Evolutionary conservation across 768 basidiomycete species (phyloP).

Genomic region (Boletales sp.): DNA sequence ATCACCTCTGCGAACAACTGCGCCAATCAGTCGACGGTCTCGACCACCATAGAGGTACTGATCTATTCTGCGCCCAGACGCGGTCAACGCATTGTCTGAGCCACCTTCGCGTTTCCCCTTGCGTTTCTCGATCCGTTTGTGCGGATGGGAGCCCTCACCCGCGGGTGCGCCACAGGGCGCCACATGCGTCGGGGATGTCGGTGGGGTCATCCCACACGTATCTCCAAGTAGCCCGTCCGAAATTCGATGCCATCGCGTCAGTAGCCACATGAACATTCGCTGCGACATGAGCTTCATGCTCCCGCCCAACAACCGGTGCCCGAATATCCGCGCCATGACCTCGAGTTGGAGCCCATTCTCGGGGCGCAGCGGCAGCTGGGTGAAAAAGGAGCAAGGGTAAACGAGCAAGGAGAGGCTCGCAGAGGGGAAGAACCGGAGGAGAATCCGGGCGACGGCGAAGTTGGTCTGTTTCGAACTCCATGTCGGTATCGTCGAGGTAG

Average conservation of each 20-base stretch:
- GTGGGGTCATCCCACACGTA: too few species aligned
- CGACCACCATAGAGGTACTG: not conserved
- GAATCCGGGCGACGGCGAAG: constrained; percentile 41
- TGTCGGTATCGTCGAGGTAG: constrained; percentile 13
- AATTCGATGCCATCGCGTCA: too few species aligned
- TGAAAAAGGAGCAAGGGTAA: constrained; percentile 48
- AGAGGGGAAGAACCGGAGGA: constrained; percentile 48
- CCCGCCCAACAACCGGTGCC: constrained; percentile 37
- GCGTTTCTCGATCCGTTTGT: constrained; percentile 16
- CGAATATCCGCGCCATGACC: constrained; percentile 46
- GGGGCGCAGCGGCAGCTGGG: constrained; percentile 47
- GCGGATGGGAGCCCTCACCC: too few species aligned
- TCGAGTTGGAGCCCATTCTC: constrained; percentile 47
- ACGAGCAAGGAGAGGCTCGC: constrained; percentile 38
- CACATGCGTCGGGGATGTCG: too few species aligned
- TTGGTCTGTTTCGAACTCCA: constrained; percentile 30
- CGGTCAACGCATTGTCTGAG: constrained; percentile 19
- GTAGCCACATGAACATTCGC: too few species aligned
- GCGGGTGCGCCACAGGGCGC: constrained; percentile 18
- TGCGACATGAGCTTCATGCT: constrained; percentile 17
- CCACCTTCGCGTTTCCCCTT: constrained; percentile 8
- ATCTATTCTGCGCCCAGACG: constrained; percentile 26
- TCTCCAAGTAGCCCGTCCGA: too few species aligned
- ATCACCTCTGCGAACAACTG: constrained; percentile 22
- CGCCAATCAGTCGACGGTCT: not conserved